Evolutionary conservation across 2,329 filamentous ascomycete species (phyloP), one percentile per base, ranked within the genome.

Genomic region (Trichoderma koningiopsis): DNA sequence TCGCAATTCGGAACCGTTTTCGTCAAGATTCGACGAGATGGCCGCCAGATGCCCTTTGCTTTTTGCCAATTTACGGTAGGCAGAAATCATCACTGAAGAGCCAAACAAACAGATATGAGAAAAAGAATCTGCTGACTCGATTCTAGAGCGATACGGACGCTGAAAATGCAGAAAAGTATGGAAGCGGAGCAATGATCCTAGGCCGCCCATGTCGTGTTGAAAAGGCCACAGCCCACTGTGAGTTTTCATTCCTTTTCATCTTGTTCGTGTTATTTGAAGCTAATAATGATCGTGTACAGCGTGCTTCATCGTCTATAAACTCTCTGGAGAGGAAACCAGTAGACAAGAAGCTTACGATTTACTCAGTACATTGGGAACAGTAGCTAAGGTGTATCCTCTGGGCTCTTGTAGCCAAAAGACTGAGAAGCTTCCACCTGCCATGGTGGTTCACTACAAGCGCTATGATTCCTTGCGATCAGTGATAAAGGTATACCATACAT

Each of bases 1-100:
- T 79, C 81, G 22, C 75, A 80, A 19, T 90, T 81, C 72, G 89
- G 89, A 6, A 81, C 80, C 0, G 86, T 88, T 29, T 90, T 83
- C 71, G 85, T 89, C 71, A 90, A 91, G 80, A 88, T 91, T 70
- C 86, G 87, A 47, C 85, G 88, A 22, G 88, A 90, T 72, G 71
- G 70, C 13, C 77, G 77, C 16, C 81, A 85, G 49, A 89, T 90
- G 86, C 89, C 89, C 0, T 89, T 88, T 74, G 88, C 88, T 0
- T 91, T 91, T 72, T 85, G 84, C 27, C 89, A 91, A 73, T 91
- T 83, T 73, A 89, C 86, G 2, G 88, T 89, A 75, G 81, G 85
- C 78, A 6, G 13, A 4, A 6, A 19, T 29, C 16, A 2, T 29
- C 1, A 3, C 5, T 29, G 35, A n/a, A 59, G 57, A 60, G 11